phyloP scores from a whole-genome alignment of 495 filamentous ascomycete species.

The Patellaria atrata region DNA sequence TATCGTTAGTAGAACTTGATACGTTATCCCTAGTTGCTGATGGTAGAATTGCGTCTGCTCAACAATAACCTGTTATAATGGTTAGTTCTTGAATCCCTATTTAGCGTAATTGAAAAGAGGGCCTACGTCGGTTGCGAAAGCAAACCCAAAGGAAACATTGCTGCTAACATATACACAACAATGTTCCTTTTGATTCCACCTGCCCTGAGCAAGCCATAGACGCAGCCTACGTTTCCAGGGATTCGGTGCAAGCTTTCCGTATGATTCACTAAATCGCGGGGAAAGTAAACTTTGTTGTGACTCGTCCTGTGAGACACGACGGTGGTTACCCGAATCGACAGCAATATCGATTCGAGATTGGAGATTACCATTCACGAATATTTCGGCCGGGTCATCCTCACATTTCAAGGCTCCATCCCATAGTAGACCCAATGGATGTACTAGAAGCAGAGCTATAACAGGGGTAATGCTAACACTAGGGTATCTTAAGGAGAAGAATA shows the following conservation, averaged over 20 bases:
- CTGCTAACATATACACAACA: slow-evolving; percentile 78
- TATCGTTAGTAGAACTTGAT: slow-evolving; percentile 65
- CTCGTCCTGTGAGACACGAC: not conserved
- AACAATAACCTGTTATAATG: slow-evolving; percentile 47
- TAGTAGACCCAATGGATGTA: slow-evolving; percentile 62
- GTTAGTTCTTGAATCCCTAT: not conserved
- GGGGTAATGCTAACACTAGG: slow-evolving; percentile 77
- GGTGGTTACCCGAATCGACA: not conserved
- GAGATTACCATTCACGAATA: slow-evolving; percentile 38
- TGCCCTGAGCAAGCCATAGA: slow-evolving; percentile 64
- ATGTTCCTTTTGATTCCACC: slow-evolving; percentile 80
- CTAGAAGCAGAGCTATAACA: slow-evolving; percentile 67
- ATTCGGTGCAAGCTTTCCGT: not conserved
- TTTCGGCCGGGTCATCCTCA: slow-evolving; percentile 43
- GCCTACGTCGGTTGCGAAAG: slow-evolving; percentile 59
- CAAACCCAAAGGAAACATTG: slow-evolving; percentile 84
- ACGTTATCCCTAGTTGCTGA: slow-evolving; percentile 55
- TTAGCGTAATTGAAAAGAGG: not conserved
- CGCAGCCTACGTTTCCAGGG: slow-evolving; percentile 34
- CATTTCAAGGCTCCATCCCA: slow-evolving; percentile 61
- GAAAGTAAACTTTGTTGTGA: no score
- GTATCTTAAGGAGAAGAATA: slow-evolving; percentile 74
- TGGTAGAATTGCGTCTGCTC: slow-evolving; percentile 81
- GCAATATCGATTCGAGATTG: slow-evolving; percentile 1
- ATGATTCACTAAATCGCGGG: no score